Percentiles rank a stretch among this genome's conserved stretches.
Conservation (phyloP, 1,139 yeast genomes). For the Geotrichum citri-aurantii region DNA sequence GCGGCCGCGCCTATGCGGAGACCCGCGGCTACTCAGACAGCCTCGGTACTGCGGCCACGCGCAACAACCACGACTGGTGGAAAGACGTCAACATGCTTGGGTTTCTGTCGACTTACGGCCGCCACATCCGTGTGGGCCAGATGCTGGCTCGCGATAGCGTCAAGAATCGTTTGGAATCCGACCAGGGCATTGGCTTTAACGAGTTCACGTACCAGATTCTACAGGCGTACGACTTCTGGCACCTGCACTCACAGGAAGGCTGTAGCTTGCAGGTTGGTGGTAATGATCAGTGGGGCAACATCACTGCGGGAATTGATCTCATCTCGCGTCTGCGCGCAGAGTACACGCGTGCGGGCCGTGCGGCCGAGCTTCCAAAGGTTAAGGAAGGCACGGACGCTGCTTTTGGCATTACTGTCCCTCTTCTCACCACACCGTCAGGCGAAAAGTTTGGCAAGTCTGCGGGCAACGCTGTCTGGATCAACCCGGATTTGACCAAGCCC, state of each 20-base stretch:
- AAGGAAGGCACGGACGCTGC: conserved; percentile 31
- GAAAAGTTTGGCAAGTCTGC: conserved; percentile 96
- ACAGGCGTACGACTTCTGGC: conserved; percentile 93
- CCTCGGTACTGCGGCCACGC: conserved; percentile 42
- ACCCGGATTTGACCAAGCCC: conserved; percentile 63
- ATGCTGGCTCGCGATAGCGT: conserved; percentile 91
- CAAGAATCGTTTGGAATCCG: conserved; percentile 61
- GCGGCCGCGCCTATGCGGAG: conserved; percentile 57
- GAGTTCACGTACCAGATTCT: conserved; percentile 89
- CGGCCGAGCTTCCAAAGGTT: conserved; percentile 8
- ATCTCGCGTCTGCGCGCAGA: conserved; percentile 50
- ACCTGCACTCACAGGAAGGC: conserved; percentile 52
- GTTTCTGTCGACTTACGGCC: conserved; percentile 72
- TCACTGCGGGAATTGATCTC: conserved; percentile 90
- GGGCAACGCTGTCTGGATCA: conserved; percentile 92
- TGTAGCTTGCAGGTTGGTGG: conserved; percentile 90
- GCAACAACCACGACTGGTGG: conserved; percentile 87
- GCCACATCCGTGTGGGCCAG: conserved; percentile 70
- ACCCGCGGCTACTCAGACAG: conserved; percentile 43
- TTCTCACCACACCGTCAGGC: conserved; percentile 82
- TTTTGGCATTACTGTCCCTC: conserved; percentile 84
- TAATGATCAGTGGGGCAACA: conserved; percentile 97
- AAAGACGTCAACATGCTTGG: conserved; percentile 63
- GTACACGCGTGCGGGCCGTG: conserved; percentile 2
- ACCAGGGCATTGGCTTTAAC: conserved; percentile 80